Conservation (phyloP, 306 rosid species). For the Vicia faba region DNA sequence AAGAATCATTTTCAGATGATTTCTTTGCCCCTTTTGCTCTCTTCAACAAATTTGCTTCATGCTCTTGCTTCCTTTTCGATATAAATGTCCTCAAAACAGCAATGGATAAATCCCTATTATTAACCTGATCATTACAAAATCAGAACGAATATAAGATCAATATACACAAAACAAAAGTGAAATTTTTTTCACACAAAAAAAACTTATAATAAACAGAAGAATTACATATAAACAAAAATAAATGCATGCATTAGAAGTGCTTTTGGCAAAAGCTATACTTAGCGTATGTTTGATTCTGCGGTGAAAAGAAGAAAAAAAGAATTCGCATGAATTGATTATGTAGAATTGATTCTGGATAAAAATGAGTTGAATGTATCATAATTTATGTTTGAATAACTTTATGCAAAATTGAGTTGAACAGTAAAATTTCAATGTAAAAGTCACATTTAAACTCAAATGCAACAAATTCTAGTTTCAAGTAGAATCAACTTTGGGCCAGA, state of each 20-base stretch:
- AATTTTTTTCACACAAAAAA: background rate
- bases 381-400: too few relatives aligned
- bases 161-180: background rate
- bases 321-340: too few relatives aligned
- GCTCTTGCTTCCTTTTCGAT: constrained; percentile 69
- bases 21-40: constrained; percentile 49
- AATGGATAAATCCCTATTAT: constrained; percentile 90
- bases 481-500: too few relatives aligned
- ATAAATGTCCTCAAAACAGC: constrained; percentile 90
- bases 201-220: background rate
- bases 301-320: background rate
- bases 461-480: too few relatives aligned
- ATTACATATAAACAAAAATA: constrained; percentile 1
- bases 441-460: too few relatives aligned
- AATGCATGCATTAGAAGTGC: background rate
- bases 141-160: constrained; percentile 24
- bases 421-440: too few relatives aligned
- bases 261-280: too few relatives aligned
- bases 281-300: too few relatives aligned
- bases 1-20: constrained; percentile 50
- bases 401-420: too few relatives aligned
- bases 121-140: constrained; percentile 63
- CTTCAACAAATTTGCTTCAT: constrained; percentile 61
- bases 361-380: too few relatives aligned
- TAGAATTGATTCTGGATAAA: too few relatives aligned